Conservation (phyloP, 2,329 filamentous ascomycete genomes). For the Fusarium brachygibbosum region DNA sequence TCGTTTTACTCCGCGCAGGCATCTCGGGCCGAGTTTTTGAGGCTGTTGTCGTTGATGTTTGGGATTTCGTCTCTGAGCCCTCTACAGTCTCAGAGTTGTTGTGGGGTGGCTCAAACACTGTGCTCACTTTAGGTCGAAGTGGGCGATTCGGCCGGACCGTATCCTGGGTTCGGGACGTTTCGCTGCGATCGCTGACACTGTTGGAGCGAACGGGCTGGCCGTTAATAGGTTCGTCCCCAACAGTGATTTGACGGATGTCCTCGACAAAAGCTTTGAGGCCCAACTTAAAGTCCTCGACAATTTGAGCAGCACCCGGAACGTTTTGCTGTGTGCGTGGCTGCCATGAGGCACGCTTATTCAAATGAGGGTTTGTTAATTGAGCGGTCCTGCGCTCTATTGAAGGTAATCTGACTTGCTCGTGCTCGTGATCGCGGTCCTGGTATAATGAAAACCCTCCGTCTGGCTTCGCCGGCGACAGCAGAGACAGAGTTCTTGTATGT, state of each 20-base stretch:
- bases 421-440: conserved; percentile 54
- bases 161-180: conserved; percentile 57
- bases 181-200: conserved; percentile 41
- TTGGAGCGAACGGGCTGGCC: conserved; percentile 56
- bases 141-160: conserved; percentile 61
- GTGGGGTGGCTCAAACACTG: conserved; percentile 57
- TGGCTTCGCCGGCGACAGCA: conserved; percentile 78
- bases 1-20: conserved; percentile 53
- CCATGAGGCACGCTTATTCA: conserved; percentile 72
- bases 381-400: conserved; percentile 51
- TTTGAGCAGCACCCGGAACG: conserved; percentile 73
- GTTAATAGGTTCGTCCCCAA: conserved; percentile 89
- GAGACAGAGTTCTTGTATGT: conserved; percentile 76
- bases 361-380: conserved; percentile 56
- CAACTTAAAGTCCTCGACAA: conserved; percentile 89
- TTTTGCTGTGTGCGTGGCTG: conserved; percentile 65
- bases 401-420: conserved; percentile 47
- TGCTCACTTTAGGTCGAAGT: conserved; percentile 59
- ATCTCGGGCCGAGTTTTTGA: conserved; percentile 50
- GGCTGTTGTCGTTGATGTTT: conserved; percentile 51
- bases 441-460: conserved; percentile 59
- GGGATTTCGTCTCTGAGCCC: conserved; percentile 18
- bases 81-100: conserved; percentile 29
- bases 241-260: conserved; percentile 93
- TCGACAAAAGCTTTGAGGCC: conserved; percentile 96